Conservation (phyloP, 2,329 filamentous ascomycete genomes). For the Pseudogymnoascus sp. region DNA sequence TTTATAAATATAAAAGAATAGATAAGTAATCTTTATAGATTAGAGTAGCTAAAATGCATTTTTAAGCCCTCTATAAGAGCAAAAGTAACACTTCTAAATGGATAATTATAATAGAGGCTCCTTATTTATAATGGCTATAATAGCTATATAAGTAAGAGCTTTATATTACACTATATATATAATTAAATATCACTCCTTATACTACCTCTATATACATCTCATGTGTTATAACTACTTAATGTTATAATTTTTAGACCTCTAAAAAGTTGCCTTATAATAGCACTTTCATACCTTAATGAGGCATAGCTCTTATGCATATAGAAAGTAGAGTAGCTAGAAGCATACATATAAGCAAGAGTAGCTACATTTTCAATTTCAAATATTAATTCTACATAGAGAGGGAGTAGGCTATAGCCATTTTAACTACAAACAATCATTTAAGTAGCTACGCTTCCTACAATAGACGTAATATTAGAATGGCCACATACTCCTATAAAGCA, state of each 20-base stretch:
- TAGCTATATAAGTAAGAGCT: conserved; percentile 11
- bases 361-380: not conserved
- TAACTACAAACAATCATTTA: not conserved
- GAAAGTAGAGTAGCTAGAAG: not conserved
- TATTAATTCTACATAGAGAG: conserved; percentile 8
- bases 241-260: conserved; percentile 15
- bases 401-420: not conserved
- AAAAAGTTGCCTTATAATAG: not conserved
- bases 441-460: no score
- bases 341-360: conserved; percentile 3
- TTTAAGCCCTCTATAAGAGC: not conserved
- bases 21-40: not conserved
- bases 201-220: conserved; percentile 13
- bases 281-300: not conserved
- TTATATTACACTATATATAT: conserved; percentile 11
- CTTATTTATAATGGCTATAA: conserved; percentile 10
- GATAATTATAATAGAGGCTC: not conserved
- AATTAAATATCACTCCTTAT: conserved; percentile 14
- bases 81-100: not conserved
- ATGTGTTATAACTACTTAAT: conserved; percentile 16
- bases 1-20: not conserved
- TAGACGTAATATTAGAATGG: no score
- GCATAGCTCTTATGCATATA: not conserved
- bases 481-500: no score
- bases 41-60: not conserved